Evolutionary conservation across 768 basidiomycete genomes (phyloP).

Genomic region (Pholiota microspora): DNA sequence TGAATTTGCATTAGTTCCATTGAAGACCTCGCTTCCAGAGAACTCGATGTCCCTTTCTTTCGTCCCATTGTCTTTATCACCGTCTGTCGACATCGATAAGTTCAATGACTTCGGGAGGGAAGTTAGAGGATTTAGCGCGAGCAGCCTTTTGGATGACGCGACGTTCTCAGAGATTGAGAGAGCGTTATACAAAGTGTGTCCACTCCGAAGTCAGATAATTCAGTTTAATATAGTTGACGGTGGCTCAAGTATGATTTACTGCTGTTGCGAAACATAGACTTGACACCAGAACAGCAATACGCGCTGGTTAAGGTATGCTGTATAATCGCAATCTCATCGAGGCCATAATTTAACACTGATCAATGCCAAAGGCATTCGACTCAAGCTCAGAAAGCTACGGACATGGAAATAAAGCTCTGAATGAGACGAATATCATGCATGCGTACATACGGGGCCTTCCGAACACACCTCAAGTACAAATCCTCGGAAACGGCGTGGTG

Average conservation of each 20-base stretch:
- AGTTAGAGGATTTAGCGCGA: conserved; percentile 71
- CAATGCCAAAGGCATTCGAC: conserved; percentile 83
- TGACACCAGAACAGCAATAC: conserved; percentile 82
- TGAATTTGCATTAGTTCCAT: too few species aligned
- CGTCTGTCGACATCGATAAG: conserved; percentile 60
- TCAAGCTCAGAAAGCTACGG: conserved; percentile 59
- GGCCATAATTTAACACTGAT: background rate
- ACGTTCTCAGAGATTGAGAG: conserved; percentile 65
- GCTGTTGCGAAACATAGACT: conserved; percentile 64
- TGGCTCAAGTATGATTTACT: conserved; percentile 58
- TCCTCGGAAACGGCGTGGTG: conserved; percentile 83
- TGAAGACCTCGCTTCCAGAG: too few species aligned
- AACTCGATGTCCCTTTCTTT: conserved; percentile 63
- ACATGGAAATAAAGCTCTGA: conserved; percentile 85
- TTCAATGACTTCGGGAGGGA: conserved; percentile 72
- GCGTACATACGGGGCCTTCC: conserved; percentile 90
- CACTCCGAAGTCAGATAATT: background rate
- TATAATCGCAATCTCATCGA: background rate
- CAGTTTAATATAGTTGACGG: background rate
- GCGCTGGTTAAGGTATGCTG: conserved; percentile 70
- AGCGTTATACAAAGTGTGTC: conserved; percentile 69
- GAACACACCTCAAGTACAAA: conserved; percentile 80
- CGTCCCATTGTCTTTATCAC: conserved; percentile 64
- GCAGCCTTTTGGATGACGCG: conserved; percentile 44
- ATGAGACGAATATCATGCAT: conserved; percentile 73